These are phyloP conservation scores for Oryza rufipogon DNA, from an alignment of 176 grass and related monocot genomes.

Conservation along the genomic window DNA sequence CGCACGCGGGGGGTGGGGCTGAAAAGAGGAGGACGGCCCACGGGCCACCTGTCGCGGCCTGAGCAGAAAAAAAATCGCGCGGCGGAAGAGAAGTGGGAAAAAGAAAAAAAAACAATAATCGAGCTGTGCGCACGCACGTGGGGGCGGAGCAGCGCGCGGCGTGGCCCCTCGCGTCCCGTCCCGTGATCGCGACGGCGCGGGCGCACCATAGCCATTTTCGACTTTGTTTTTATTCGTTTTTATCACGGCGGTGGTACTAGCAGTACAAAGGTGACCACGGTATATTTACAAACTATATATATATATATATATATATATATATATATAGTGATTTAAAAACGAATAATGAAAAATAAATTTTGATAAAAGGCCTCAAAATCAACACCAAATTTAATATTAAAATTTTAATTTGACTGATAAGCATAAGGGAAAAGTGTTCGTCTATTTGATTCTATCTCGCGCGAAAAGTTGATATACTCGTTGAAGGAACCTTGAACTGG, in stretches of 20 bases:
- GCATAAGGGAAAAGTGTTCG: neutral
- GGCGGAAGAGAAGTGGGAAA: too few relatives aligned
- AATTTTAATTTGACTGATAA: too few relatives aligned
- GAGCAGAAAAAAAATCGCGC: neutral
- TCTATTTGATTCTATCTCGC: neutral
- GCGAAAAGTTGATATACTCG: neutral
- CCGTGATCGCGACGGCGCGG: neutral
- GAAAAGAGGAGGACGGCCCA: neutral
- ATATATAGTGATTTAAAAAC: too few relatives aligned
- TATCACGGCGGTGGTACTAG: neutral
- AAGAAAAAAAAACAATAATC: neutral
- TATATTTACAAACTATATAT: too few relatives aligned
- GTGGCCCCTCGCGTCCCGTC: neutral
- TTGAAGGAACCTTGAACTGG: too few relatives aligned
- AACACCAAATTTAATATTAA: too few relatives aligned
- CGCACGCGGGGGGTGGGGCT: neutral
- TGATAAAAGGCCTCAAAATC: too few relatives aligned
- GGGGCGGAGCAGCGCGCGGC: neutral
- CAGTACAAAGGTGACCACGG: too few relatives aligned
- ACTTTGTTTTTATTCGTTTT: neutral
- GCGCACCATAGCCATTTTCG: neutral
- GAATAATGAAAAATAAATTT: too few relatives aligned
- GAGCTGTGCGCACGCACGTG: conserved; percentile 31
- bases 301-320: too few relatives aligned
- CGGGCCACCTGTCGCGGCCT: conserved; percentile 24